Conservation (phyloP, 345 rosid species). For the Gossypium raimondii region DNA sequence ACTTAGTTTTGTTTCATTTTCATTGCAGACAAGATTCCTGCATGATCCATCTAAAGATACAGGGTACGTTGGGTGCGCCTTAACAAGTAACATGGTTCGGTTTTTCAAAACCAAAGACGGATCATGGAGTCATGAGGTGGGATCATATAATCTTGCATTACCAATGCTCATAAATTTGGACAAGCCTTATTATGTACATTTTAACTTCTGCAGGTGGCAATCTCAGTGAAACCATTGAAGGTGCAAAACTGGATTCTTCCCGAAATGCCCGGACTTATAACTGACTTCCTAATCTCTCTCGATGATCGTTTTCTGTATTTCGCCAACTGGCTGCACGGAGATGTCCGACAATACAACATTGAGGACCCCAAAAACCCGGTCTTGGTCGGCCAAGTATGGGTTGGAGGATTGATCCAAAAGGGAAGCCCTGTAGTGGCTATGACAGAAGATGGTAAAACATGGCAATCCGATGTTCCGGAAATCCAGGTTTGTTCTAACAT, state of each 20-base stretch:
- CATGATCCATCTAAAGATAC: constrained; percentile 78
- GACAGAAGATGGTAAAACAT: neutral
- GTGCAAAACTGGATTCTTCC: constrained; percentile 95
- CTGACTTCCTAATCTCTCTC: constrained; percentile 87
- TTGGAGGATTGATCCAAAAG: neutral
- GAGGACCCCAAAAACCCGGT: constrained; percentile 68
- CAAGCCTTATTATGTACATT: neutral
- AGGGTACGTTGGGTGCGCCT: constrained; percentile 82
- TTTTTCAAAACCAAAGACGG: constrained; percentile 73
- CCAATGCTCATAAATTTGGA: neutral
- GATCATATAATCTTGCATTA: neutral
- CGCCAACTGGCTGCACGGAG: constrained; percentile 94
- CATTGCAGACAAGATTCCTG: constrained; percentile 68
- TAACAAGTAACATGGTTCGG: constrained; percentile 76
- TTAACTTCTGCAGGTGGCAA: constrained; percentile 52
- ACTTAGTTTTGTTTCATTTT: neutral
- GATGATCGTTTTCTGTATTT: constrained; percentile 84
- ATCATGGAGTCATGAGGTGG: constrained; percentile 83
- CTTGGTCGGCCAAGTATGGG: constrained; percentile 31
- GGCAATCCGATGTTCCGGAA: neutral
- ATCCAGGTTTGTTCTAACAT: neutral
- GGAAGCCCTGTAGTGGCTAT: constrained; percentile 20
- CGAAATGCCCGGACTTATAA: constrained; percentile 90
- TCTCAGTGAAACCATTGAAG: constrained; percentile 67
- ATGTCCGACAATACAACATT: constrained; percentile 78